Evolutionary conservation across 2,329 filamentous ascomycete species (phyloP), one percentile per base, ranked within the genome.

Genomic region (Aspergillus pseudoviridinutans): DNA sequence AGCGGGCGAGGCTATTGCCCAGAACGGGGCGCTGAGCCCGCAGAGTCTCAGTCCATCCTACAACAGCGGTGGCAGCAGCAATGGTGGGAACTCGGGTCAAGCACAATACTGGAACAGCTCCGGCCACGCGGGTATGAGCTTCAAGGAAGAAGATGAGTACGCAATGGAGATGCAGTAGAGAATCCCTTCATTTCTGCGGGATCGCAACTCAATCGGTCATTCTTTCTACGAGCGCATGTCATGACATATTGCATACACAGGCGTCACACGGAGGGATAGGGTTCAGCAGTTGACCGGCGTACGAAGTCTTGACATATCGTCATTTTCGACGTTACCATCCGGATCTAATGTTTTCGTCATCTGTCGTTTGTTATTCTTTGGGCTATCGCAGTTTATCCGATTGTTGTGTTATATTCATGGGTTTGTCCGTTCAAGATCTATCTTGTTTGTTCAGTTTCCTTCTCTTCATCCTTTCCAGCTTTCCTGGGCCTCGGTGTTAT

Each of bases 131-230:
- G 81, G 80, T 25, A 80, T 90, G 69, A 87, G 88, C 71, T 91
- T 97, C 78, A 96, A 96, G 75, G 92, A 96, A 73, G 92, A 97
- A 76, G 92, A 97, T 66, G 92, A 96, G 76, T 96, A 90, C 69
- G 86, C 86, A 69, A 95, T 96, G 90, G 90, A 94, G 61, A 76
- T 80, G 71, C 76, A 71, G 53, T 75, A 66, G 61, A 49, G 35
- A 41, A 46, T 51, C 22, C 38, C 27, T 54, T 35, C n/a, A 22
- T 17, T 46, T 44, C 44, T 42, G 49, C 20, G 49, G 49, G 12
- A 27, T 35, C 27, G 24, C 41, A 55, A 27, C 49, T 55, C 38
- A 12, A 47, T 20, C 50, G 51, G 47, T 35, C 50, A 41, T 51
- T 59, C 49, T 51, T 60, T 59, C 60, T 58, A 62, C 57, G 51